Base-by-base conservation (phyloP, 2,329 filamentous ascomycete species). In the Pseudogymnoascus sp. region DNA sequence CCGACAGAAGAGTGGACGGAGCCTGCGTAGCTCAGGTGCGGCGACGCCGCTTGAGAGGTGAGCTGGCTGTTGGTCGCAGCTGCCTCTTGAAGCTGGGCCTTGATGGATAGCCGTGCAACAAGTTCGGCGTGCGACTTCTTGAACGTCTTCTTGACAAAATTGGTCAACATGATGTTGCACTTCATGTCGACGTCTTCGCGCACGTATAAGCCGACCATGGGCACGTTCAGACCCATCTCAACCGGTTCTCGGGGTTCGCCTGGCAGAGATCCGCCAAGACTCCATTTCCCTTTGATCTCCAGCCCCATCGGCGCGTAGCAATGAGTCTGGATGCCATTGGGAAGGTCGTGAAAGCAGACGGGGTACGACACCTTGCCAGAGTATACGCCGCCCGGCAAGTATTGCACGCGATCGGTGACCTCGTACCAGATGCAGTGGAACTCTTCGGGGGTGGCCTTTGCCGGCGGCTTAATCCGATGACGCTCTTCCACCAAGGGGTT, bases 121-220 rank as follows among this genome's bases (percentile, higher is more conserved):
- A 96, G 79, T 2, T 81, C 77, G 8, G 78, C 80, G 68, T 95
- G 90, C 0, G 89, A 83, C 69, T 88, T 89, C 68, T 89, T 89
- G 50, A 95, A 79, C 12, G 89, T 94, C 74, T 85, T 89, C 78
- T 89, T 92, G 62, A 96, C 88, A 69, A 95, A 95, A 6, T 77
- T 75, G 0, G 85, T 80, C 76, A 94, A 82, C 64, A 94, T 77
- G 62, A 91, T 76, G 68, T 91, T 93, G 76, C 90, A 95, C 62
- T 82, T 82, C 78, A 96, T 85, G 64, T 91, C 87, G 57, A 94
- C 86, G 66, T 96, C 91, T 76, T 96, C 91, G n/a, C 88, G 81
- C 41, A 96, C 76, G 70, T 91, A 95, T 11, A 96, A 76, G 0
- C 90, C 91, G 39, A 83, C 77, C 20, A 79, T 73, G 0, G 90